phyloP scores from a whole-genome alignment of 352 stramenopile species.

The Phytopythium chamaehyphon region DNA sequence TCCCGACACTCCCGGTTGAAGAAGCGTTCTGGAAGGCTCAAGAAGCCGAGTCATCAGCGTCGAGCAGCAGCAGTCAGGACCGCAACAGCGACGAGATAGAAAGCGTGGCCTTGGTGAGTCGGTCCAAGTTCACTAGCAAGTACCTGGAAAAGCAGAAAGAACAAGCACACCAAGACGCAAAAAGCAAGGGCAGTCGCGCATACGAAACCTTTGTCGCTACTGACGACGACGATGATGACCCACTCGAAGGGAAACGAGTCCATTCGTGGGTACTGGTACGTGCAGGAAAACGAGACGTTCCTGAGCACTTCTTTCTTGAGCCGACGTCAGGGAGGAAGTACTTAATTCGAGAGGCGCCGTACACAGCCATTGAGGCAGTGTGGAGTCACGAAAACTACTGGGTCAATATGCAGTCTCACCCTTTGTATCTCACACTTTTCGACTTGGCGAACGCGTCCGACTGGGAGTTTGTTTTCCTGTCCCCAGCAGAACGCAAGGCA shows the following conservation, averaged over 20 bases:
- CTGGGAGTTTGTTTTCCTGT: constrained; percentile 93
- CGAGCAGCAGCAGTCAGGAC: background rate
- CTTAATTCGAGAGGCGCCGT: constrained; percentile 71
- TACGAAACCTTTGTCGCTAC: constrained; percentile 24
- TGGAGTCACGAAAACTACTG: constrained; percentile 96
- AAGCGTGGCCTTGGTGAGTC: constrained; percentile 39
- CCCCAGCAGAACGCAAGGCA: constrained; percentile 54
- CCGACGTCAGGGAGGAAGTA: constrained; percentile 89
- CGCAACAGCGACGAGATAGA: constrained; percentile 2
- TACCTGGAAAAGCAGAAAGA: constrained; percentile 55
- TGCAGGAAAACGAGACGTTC: constrained; percentile 85
- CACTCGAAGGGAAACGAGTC: constrained; percentile 61
- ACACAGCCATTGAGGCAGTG: constrained; percentile 83
- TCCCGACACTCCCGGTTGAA: constrained; percentile 54
- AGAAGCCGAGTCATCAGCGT: constrained; percentile 16
- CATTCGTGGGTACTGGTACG: constrained; percentile 93
- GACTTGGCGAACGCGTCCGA: constrained; percentile 81
- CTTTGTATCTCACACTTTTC: constrained; percentile 62
- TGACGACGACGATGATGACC: constrained; percentile 71
- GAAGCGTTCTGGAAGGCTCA: constrained; percentile 40
- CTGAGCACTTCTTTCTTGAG: constrained; percentile 90
- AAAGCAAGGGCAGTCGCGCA: constrained; percentile 30
- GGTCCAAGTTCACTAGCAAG: constrained; percentile 67
- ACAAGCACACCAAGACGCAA: constrained; percentile 32
- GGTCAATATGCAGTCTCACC: constrained; percentile 92